Percentiles rank a stretch among this genome's conserved stretches.
Conservation (phyloP, 805 yeast genomes). For the Lachancea cidri region DNA sequence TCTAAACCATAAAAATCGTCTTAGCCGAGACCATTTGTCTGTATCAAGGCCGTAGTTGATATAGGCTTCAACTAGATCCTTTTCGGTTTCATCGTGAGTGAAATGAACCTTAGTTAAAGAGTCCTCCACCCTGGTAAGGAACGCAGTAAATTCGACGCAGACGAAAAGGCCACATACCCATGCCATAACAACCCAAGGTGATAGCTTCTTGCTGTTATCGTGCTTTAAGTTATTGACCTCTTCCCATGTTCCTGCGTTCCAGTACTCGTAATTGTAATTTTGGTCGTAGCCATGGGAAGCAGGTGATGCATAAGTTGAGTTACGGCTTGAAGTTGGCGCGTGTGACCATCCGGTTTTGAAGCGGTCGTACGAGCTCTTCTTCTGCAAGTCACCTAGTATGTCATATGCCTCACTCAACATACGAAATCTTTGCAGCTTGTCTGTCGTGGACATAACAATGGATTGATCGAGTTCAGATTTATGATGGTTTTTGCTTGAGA, state of each 20-base stretch:
- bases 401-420: slow-evolving; percentile 53
- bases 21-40: slow-evolving; percentile 45
- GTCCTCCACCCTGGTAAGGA: slow-evolving; percentile 37
- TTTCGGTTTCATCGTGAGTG: slow-evolving; percentile 38
- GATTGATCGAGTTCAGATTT: slow-evolving; percentile 2
- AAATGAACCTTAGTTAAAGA: slow-evolving; percentile 28
- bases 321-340: slow-evolving; percentile 26
- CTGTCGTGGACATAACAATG: slow-evolving; percentile 20
- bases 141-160: slow-evolving; percentile 38
- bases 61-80: slow-evolving; percentile 39
- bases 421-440: slow-evolving; percentile 44
- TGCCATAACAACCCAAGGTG: slow-evolving; percentile 37
- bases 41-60: slow-evolving; percentile 49
- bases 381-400: slow-evolving; percentile 43
- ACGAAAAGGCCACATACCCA: slow-evolving; percentile 36
- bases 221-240: slow-evolving; percentile 43
- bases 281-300: slow-evolving; percentile 29
- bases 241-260: slow-evolving; percentile 64
- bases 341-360: slow-evolving; percentile 43
- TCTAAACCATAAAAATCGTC: slow-evolving; percentile 55
- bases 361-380: slow-evolving; percentile 43
- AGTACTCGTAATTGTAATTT: slow-evolving; percentile 37
- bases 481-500: slow-evolving; percentile 2
- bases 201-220: slow-evolving; percentile 39
- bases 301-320: slow-evolving; percentile 8